A percentile compares a stretch with the other conserved stretches of the same genome.
Conservation (phyloP, 768 basidiomycete species). For the Lactarius akahatsu region DNA sequence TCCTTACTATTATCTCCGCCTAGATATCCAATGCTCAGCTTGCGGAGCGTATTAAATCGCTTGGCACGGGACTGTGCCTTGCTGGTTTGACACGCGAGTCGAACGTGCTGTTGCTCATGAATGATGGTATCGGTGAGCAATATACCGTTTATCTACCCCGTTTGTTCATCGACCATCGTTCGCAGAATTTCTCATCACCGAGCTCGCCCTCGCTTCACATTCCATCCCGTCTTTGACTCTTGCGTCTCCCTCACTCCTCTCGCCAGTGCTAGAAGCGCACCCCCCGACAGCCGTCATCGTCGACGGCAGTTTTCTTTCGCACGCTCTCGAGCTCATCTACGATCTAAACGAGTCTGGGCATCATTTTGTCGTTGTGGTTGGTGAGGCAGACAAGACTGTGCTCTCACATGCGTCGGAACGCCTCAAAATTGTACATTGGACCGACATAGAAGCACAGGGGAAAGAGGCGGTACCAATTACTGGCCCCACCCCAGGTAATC, state of each 20-base stretch:
- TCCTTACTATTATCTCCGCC: neutral
- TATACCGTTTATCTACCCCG: neutral
- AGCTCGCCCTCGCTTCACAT: slow-evolving; percentile 72
- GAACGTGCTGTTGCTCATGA: slow-evolving; percentile 70
- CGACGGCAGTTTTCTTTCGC: slow-evolving; percentile 60
- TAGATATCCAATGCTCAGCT: slow-evolving; percentile 76
- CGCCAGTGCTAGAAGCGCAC: slow-evolving; percentile 60
- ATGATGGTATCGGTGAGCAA: slow-evolving; percentile 68
- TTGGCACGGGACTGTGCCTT: slow-evolving; percentile 70
- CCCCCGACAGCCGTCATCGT: slow-evolving; percentile 75
- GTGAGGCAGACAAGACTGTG: slow-evolving; percentile 51
- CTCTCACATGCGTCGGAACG: slow-evolving; percentile 50
- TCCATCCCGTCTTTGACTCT: slow-evolving; percentile 69
- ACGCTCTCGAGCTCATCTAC: slow-evolving; percentile 70
- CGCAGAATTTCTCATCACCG: slow-evolving; percentile 74
- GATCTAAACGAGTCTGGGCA: slow-evolving; percentile 50
- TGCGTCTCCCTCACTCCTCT: slow-evolving; percentile 58
- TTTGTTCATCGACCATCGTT: slow-evolving; percentile 15
- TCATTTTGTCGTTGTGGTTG: slow-evolving; percentile 69
- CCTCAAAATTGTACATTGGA: slow-evolving; percentile 61
- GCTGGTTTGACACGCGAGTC: slow-evolving; percentile 57
- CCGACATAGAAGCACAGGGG: slow-evolving; percentile 70
- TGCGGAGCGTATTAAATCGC: slow-evolving; percentile 64
- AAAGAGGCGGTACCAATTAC: slow-evolving; percentile 47
- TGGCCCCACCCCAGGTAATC: slow-evolving; percentile 52